phyloP scores from a whole-genome alignment of 441 rosid species.

The Adansonia gregorii region DNA sequence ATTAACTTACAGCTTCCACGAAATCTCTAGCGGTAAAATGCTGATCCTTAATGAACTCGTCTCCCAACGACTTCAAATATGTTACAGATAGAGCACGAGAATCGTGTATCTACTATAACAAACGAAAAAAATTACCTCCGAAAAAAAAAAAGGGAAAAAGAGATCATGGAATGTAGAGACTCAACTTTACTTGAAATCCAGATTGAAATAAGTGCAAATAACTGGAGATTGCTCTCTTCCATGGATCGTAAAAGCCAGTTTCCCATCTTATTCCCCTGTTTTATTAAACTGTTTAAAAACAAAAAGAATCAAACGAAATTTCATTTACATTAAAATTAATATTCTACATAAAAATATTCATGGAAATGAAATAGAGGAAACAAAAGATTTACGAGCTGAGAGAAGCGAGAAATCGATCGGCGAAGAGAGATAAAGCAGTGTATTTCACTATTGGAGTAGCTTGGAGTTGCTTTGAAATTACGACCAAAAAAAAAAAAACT shows the following conservation, averaged over 20 bases:
- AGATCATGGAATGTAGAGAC: conserved; percentile 1
- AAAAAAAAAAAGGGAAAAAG: not conserved
- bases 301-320: not conserved
- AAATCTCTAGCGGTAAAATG: conserved; percentile 70
- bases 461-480: conserved; percentile 47
- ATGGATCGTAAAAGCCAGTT: conserved; percentile 72
- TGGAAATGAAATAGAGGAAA: not conserved
- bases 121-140: not conserved
- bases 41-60: conserved; percentile 55
- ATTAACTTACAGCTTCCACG: conserved; percentile 65
- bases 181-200: conserved; percentile 83
- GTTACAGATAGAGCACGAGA: conserved; percentile 54
- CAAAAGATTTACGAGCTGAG: conserved; percentile 45
- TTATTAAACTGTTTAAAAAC: conserved; percentile 38
- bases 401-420: conserved; percentile 58
- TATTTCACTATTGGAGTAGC: conserved; percentile 70
- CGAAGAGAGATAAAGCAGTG: conserved; percentile 68
- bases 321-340: not conserved
- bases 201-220: conserved; percentile 65
- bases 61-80: conserved; percentile 58
- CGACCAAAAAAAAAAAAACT: not conserved
- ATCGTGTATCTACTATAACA: conserved; percentile 58
- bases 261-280: conserved; percentile 31
- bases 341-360: not conserved
- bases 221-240: conserved; percentile 71